Conservation (phyloP, 345 rosid species). For the Murraya koenigii region DNA sequence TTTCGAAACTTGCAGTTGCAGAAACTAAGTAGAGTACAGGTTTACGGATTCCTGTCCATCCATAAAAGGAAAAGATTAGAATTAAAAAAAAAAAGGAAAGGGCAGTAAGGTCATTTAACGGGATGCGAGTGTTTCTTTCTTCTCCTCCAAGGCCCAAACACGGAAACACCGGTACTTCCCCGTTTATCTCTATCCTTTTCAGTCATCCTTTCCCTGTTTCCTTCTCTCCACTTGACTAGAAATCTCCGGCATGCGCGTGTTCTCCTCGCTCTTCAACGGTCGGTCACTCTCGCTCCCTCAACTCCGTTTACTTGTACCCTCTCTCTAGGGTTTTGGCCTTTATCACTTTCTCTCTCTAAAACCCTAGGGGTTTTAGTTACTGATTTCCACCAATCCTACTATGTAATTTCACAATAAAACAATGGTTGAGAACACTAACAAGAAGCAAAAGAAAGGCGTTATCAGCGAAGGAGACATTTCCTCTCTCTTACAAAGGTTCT, state of each 20-base stretch:
- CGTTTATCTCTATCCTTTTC: not conserved
- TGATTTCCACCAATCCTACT: conserved; percentile 7
- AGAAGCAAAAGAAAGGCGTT: conserved; percentile 46
- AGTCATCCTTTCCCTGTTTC: not conserved
- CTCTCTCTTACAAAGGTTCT: conserved; percentile 63
- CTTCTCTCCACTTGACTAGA: not conserved
- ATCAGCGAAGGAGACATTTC: conserved; percentile 72
- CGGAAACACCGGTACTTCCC: not conserved
- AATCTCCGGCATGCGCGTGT: conserved; percentile 18
- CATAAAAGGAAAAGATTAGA: not conserved
- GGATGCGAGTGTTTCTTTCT: not conserved
- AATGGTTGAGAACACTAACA: conserved; percentile 47
- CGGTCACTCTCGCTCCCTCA: not conserved
- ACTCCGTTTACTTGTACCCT: not conserved
- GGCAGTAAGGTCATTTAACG: not conserved
- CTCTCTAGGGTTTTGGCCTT: not conserved
- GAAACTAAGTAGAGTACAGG: too few species aligned
- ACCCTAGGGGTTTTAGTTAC: conserved; percentile 37
- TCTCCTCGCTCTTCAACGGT: conserved; percentile 22
- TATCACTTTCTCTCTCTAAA: conserved; percentile 20
- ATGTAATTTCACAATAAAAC: conserved; percentile 31
- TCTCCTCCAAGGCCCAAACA: not conserved
- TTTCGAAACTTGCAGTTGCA: too few species aligned
- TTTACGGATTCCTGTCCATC: not conserved
- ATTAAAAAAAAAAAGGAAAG: not conserved